Base-by-base conservation (phyloP, 2,329 filamentous ascomycete genomes). In the Chrysoporthe cubensis region DNA sequence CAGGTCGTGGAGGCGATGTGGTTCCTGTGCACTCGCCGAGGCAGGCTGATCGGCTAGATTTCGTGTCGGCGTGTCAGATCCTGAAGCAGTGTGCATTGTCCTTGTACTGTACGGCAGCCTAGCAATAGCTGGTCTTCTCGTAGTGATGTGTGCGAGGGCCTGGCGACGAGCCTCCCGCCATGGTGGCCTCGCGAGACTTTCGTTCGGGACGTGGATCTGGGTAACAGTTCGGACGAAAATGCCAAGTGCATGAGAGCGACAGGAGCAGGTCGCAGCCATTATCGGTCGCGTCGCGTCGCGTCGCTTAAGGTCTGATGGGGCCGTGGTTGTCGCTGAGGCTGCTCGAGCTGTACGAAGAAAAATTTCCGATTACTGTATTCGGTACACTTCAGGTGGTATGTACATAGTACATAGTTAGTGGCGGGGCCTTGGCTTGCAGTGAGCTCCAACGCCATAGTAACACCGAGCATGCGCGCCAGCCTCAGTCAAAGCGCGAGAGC, bases 191-290 rank as follows among this genome's bases (percentile, higher is more conserved):
- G 56, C 54, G 42, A 65, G 14, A 18, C 42, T 50, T 11, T 34
- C 58, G 26, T 71, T 65, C 13, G 75, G 73, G 54, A 73, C 72
- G 66, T 83, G 80, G 40, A 81, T 73, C 70, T 82, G 79, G 2
- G 76, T 75, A 40, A 87, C 76, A 42, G 79, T 83, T 69, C 80
- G 80, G 14, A 85, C 74, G 68, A 87, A 87, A n/a, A 82, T 78
- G 65, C 78, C 77, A 72, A 85, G 74, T 9, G 84, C 78, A 42
- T 78, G 76, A 7, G 77, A 78, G 67, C 82, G 80, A 70, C 84
- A 87, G 32, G 80, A 75, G 73, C 84, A 86, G 69, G 74, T 26
- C 26, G 61, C 11, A 21, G 48, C 61, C 11, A 13, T 64, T 13
- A 13, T 54, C 50, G 26, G 26, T 16, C 26, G 50, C 50, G 26